Evolutionary conservation across 1,284 basidiomycete genomes (phyloP).

Genomic region (Neolentinus lepideus): DNA sequence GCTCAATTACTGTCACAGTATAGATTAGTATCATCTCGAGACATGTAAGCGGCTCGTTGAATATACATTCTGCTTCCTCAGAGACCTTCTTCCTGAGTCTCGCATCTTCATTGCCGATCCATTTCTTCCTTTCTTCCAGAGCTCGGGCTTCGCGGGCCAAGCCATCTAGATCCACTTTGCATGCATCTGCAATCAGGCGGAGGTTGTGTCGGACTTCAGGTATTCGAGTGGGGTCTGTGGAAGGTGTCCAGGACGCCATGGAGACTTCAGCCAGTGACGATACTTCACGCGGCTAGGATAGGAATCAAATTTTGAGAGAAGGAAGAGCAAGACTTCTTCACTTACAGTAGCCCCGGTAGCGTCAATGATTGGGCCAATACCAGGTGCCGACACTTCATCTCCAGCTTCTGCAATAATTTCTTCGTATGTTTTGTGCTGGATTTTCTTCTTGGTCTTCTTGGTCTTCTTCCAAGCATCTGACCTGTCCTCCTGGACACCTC

Average conservation of each 20-base stretch:
- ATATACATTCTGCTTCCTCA: constrained; percentile 69
- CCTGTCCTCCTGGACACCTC: constrained; percentile 46
- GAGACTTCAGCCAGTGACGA: constrained; percentile 77
- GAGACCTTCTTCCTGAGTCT: constrained; percentile 62
- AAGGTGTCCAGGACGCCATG: constrained; percentile 77
- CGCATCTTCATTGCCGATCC: constrained; percentile 64
- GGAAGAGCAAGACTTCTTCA: constrained; percentile 10
- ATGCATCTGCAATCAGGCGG: constrained; percentile 76
- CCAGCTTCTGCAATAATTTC: constrained; percentile 86
- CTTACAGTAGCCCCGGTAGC: constrained; percentile 87
- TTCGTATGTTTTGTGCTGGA: constrained; percentile 94
- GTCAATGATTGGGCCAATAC: constrained; percentile 85
- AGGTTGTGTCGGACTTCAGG: constrained; percentile 97
- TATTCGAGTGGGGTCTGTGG: constrained; percentile 77
- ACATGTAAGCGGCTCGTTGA: not conserved
- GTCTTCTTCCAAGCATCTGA: constrained; percentile 77
- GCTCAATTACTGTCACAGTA: constrained; percentile 53
- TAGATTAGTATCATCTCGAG: constrained; percentile 7
- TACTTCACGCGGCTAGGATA: constrained; percentile 69
- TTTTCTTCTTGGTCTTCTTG: constrained; percentile 76
- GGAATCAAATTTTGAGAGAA: constrained; percentile 9
- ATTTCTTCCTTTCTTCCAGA: constrained; percentile 74
- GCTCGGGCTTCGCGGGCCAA: constrained; percentile 86
- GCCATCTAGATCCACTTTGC: constrained; percentile 79
- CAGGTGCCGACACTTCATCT: constrained; percentile 39